Base-by-base conservation (phyloP, 345 rosid genomes). In the Rubroshorea leprosula region DNA sequence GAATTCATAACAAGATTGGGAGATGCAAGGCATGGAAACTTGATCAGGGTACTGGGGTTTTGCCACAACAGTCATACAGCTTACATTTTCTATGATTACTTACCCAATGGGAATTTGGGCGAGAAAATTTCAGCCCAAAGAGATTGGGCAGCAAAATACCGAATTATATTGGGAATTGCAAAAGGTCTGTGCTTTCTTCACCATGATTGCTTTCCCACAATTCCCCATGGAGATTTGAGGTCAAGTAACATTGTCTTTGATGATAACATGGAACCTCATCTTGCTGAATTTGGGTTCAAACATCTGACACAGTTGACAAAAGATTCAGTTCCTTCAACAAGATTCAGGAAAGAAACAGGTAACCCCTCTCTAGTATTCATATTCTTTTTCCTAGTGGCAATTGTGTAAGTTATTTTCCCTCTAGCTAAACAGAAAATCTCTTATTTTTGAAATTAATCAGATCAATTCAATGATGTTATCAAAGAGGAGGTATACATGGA, bases 151-250 rank as follows among this genome's bases (percentile, higher is more conserved):
- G 61, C 77, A 18, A 89, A 89, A 72, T 75, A 66, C 72, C 77
- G 67, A 63, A 81, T 82, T 60, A 72, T 89, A 20, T 69, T n/a
- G 55, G 91, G 93, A 54, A 74, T 92, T 68, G 97, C 95, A 1
- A 84, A 78, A 54, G 98, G 91, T 50, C 86, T 89, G 23, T 62
- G 73, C 67, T 92, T 83, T 75, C 95, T 92, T 76, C 98, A 92
- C 78, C 89, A 86, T 68, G 97, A 89, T 24, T 89, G 94, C 20
- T 74, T 70, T 55, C 98, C 98, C 58, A 76, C 93, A 44, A 80
- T 92, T 53, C 86, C 95, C 5, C 98, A 92, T 59, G 95, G 97
- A 55, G 93, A 86, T 76, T 61, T 92, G 74, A 86, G 69, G 75
- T 78, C 81, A 11, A 71, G 71, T 57, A 92, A 75, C 48, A 48